These are phyloP conservation scores for Lasiosphaeria ovina DNA, from an alignment of 495 filamentous ascomycete species.

Conservation along the genomic window DNA sequence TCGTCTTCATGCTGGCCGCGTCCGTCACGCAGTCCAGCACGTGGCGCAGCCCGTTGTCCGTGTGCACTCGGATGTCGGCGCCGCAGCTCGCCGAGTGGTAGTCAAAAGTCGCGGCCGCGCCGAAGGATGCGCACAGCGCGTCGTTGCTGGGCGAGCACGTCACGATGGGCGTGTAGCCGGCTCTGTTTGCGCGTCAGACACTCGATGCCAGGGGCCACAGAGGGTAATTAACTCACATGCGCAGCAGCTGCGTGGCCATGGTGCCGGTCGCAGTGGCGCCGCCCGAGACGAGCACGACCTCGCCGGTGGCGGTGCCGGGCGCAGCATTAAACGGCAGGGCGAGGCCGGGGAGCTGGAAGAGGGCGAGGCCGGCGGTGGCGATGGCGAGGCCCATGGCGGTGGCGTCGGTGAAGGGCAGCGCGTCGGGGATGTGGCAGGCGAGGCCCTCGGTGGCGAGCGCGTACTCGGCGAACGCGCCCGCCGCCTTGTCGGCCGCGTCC, in stretches of 20 bases:
- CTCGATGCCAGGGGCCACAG: no score
- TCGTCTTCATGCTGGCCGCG: constrained; percentile 5
- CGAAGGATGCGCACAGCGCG: not conserved
- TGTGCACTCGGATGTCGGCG: constrained; percentile 4
- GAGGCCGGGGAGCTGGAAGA: not conserved
- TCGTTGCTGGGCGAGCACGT: constrained; percentile 9
- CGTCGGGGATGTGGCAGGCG: not conserved
- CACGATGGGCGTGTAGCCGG: constrained; percentile 2
- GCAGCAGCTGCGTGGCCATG: constrained; percentile 13
- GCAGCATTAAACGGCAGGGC: not conserved
- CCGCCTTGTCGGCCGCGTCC: constrained; percentile 1
- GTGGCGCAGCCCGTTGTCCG: not conserved
- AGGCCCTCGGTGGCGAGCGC: not conserved
- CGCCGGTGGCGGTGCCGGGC: not conserved
- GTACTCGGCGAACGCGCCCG: constrained; percentile 11
- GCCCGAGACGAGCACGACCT: constrained; percentile 9
- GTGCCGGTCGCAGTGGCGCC: constrained; percentile 10
- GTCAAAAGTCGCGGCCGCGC: constrained; percentile 10
- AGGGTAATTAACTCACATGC: no score
- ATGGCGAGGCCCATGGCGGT: constrained; percentile 1
- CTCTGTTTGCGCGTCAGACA: no score
- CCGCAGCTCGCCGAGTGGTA: constrained; percentile 9
- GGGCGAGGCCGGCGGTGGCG: not conserved
- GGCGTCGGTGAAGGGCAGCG: not conserved
- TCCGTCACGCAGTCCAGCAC: constrained; percentile 12